Evolutionary conservation across 768 basidiomycete genomes (phyloP), one percentile per base, ranked within the genome.

Genomic region (Leccinum obscurum): DNA sequence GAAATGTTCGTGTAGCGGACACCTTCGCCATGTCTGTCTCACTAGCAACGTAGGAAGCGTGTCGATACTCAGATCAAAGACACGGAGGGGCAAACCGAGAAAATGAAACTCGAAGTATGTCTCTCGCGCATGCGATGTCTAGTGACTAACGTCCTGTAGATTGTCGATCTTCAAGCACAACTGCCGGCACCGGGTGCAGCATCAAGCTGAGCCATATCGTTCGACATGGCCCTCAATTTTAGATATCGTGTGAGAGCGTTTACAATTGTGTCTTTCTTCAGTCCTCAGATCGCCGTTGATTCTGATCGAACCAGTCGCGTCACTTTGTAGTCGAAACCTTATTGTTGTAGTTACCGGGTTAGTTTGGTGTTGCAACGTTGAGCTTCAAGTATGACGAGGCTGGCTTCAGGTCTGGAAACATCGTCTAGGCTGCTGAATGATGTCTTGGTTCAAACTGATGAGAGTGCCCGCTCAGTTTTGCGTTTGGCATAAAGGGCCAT

Each of bases 61-160:
- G 85, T 93, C 2, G 95, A 97, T 74, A 72, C 68, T 8, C 92
- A 93, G 71, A 78, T 98, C 51, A 88, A 91, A 69, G 92, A 95
- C 4, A 77, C 89, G 26, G 85, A 88, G 64, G 80, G 81, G 32
- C 90, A 87, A 66, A 80, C 87, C 56, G 92, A 95, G 65, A 87
- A 85, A 70, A 93, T 91, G 77, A 94, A 90, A 76, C 68, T 76
- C 39, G 92, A 97, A 84, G 95, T 91, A 62, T 56, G 69, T 55
- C 28, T 8, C 30, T 46, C 15, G 20, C 14, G 51, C 11, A 14
- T 13, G 35, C 22, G 9, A 35, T 50, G 55, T 61, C 52, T 55
- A 41, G 52, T 66, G 53, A 64, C 58, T 60, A 56, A 68, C 60
- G 54, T 64, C 20, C 53, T 30, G 24, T 32, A 92, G 90, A 79